These are phyloP conservation scores for Lachancea lanzarotensis DNA, from an alignment of 805 yeast genomes.

Conservation along the genomic window DNA sequence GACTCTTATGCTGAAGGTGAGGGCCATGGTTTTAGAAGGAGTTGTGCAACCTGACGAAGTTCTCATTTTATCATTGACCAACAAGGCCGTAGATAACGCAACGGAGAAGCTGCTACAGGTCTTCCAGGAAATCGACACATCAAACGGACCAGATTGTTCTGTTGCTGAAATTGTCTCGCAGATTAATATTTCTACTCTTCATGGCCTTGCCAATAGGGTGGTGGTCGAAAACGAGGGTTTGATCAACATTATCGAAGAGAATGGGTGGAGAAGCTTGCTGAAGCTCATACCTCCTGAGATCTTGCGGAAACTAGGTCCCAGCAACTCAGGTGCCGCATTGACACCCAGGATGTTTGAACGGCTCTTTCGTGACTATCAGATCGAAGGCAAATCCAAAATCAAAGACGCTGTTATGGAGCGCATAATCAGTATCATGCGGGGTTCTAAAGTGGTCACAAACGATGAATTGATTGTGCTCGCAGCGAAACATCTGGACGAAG, in stretches of 20 bases:
- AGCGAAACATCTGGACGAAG: slow-evolving; percentile 11
- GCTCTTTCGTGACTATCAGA: slow-evolving; percentile 16
- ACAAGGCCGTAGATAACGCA: slow-evolving; percentile 53
- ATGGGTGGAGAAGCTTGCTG: slow-evolving; percentile 44
- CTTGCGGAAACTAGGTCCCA: slow-evolving; percentile 12
- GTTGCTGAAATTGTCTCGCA: slow-evolving; percentile 15
- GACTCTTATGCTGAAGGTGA: slow-evolving; percentile 50
- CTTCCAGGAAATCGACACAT: slow-evolving; percentile 27
- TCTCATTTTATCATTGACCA: slow-evolving; percentile 60
- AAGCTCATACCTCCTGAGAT: slow-evolving; percentile 29
- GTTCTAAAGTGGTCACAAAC: slow-evolving; percentile 31
- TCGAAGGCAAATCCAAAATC: background rate
- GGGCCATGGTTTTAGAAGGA: slow-evolving; percentile 36
- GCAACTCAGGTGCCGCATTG: slow-evolving; percentile 5
- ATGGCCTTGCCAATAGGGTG: slow-evolving; percentile 50
- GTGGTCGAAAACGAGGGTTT: slow-evolving; percentile 36
- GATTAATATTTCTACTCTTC: slow-evolving; percentile 52
- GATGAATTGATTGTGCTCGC: slow-evolving; percentile 28
- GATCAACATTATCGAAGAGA: slow-evolving; percentile 46
- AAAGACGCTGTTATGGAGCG: slow-evolving; percentile 17
- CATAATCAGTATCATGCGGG: slow-evolving; percentile 27
- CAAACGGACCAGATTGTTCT: background rate
- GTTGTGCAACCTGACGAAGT: slow-evolving; percentile 46
- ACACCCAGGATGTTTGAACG: slow-evolving; percentile 17
- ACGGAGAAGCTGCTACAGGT: slow-evolving; percentile 27